Conservation (phyloP, 805 yeast genomes). For the Wickerhamiella nectarea region DNA sequence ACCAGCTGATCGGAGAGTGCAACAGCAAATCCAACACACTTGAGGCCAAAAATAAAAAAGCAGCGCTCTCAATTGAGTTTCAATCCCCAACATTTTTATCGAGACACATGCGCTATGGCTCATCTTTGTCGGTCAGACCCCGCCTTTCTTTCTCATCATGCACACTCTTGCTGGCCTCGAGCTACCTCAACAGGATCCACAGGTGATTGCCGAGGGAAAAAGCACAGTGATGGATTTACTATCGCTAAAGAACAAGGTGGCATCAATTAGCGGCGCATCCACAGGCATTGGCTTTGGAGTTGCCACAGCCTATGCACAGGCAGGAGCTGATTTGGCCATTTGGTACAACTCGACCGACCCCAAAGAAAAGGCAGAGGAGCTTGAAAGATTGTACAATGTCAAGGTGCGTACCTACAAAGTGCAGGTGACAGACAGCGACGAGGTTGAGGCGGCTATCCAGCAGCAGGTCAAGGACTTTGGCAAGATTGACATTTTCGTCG, state of each 20-base stretch:
- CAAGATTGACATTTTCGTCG: constrained; percentile 67
- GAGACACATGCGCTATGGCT: no score
- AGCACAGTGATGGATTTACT: constrained; percentile 49
- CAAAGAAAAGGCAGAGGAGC: constrained; percentile 44
- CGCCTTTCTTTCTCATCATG: no score
- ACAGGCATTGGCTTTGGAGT: constrained; percentile 73
- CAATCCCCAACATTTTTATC: no score
- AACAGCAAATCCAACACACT: no score
- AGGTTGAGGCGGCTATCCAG: constrained; percentile 36
- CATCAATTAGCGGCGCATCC: constrained; percentile 75
- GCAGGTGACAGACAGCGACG: constrained; percentile 36
- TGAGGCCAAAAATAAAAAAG: no score
- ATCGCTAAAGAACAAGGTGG: constrained; percentile 68
- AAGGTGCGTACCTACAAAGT: constrained; percentile 53
- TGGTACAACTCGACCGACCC: constrained; percentile 53
- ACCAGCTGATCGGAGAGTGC: not conserved
- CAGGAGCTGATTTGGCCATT: constrained; percentile 71
- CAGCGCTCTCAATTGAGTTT: no score
- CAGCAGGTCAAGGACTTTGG: constrained; percentile 58
- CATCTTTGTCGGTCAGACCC: no score
- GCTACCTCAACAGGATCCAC: not conserved
- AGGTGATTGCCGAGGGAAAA: constrained; percentile 11
- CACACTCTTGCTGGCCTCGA: not conserved
- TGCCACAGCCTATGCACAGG: constrained; percentile 73
- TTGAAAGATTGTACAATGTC: constrained; percentile 46